These are phyloP conservation scores for Neoarthrinium moseri DNA, from an alignment of 2,329 filamentous ascomycete genomes.

Conservation along the genomic window DNA sequence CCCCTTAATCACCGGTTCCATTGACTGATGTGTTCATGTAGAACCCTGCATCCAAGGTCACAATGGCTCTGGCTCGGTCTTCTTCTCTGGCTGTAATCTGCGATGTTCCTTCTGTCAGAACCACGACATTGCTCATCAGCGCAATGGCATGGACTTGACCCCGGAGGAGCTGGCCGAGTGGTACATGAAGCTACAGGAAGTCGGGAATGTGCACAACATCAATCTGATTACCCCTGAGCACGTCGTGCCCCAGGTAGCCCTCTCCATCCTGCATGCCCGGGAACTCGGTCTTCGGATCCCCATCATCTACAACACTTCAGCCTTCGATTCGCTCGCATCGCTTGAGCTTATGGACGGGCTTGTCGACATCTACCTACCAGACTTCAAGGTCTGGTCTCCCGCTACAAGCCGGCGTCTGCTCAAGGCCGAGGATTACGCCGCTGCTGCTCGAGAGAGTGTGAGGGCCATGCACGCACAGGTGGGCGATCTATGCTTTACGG, in stretches of 20 bases:
- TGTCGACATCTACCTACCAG: conserved; percentile 83
- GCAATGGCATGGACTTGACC: conserved; percentile 76
- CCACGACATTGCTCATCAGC: conserved; percentile 77
- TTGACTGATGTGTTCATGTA: conserved; percentile 20
- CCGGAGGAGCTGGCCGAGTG: conserved; percentile 78
- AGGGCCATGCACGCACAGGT: conserved; percentile 79
- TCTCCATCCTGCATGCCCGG: conserved; percentile 72
- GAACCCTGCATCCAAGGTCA: conserved; percentile 83
- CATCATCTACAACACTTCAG: conserved; percentile 82
- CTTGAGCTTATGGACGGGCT: conserved; percentile 73
- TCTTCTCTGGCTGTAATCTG: conserved; percentile 75
- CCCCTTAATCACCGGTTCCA: not conserved
- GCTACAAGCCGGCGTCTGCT: conserved; percentile 67
- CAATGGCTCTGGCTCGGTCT: conserved; percentile 76
- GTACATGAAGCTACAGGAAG: conserved; percentile 79
- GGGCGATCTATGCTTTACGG: conserved; percentile 78
- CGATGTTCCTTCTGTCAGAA: conserved; percentile 80
- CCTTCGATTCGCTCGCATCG: conserved; percentile 74
- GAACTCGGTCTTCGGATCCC: conserved; percentile 69
- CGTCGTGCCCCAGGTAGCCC: conserved; percentile 77
- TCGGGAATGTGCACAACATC: conserved; percentile 85
- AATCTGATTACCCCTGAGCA: conserved; percentile 87
- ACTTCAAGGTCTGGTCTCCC: conserved; percentile 80
- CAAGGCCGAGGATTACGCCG: conserved; percentile 75
- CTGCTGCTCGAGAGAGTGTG: conserved; percentile 72